These are phyloP conservation scores for Yamadazyma sp. DNA, from an alignment of 1,139 yeast genomes.

Conservation along the genomic window DNA sequence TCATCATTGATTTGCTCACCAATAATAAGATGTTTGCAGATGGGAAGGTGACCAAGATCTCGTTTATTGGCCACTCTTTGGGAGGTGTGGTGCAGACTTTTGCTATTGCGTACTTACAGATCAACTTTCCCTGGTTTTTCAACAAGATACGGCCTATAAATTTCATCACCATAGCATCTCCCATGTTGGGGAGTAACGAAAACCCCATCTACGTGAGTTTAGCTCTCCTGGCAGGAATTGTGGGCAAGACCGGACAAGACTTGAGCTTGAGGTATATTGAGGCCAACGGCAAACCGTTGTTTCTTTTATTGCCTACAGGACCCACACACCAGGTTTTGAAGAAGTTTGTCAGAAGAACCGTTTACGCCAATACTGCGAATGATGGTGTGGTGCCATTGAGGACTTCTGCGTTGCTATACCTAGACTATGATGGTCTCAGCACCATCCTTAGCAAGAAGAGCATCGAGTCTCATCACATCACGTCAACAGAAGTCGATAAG, in stretches of 20 bases:
- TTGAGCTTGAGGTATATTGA: constrained; percentile 58
- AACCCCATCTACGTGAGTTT: constrained; percentile 86
- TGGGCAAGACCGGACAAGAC: constrained; percentile 94
- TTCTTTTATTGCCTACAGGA: constrained; percentile 75
- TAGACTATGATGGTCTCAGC: constrained; percentile 52
- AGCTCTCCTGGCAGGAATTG: constrained; percentile 83
- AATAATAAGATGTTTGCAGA: constrained; percentile 32
- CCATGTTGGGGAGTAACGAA: constrained; percentile 81
- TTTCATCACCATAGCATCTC: constrained; percentile 84
- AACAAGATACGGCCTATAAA: constrained; percentile 68
- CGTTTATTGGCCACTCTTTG: constrained; percentile 88
- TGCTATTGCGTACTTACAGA: constrained; percentile 73
- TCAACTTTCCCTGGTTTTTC: constrained; percentile 74
- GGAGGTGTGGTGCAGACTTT: constrained; percentile 92
- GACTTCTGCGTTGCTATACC: constrained; percentile 76
- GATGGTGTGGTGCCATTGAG: constrained; percentile 94
- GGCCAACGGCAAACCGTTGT: constrained; percentile 54
- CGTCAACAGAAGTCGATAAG: constrained; percentile 14
- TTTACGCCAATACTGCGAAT: constrained; percentile 76
- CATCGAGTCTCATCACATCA: constrained; percentile 11
- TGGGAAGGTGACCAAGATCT: constrained; percentile 55
- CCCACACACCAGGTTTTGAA: constrained; percentile 70
- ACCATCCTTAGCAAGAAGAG: constrained; percentile 39
- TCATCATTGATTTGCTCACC: constrained; percentile 58
- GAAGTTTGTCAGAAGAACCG: constrained; percentile 65